A percentile compares a stretch with the other conserved stretches of the same genome.
phyloP scores from a whole-genome alignment of 768 basidiomycete genomes.

The Lentinula sp. region DNA sequence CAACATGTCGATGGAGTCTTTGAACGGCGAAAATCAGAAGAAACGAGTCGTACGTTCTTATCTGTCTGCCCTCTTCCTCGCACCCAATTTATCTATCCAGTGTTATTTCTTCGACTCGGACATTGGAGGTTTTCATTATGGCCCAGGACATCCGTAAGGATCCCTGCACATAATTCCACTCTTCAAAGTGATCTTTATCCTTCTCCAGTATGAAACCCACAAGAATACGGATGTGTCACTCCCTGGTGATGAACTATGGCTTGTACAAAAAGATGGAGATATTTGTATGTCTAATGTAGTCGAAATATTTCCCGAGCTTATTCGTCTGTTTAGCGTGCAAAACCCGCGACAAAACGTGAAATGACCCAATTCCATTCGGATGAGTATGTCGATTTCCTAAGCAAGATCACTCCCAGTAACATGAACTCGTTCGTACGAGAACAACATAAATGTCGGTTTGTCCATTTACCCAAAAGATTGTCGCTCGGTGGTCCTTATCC shows the following conservation, averaged over 20 bases:
- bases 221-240: constrained; percentile 98
- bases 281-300: constrained; percentile 59
- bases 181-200: constrained; percentile 10
- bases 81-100: constrained; percentile 28
- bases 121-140: constrained; percentile 98
- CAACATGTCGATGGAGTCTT: constrained; percentile 38
- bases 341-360: constrained; percentile 98
- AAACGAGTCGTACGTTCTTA: constrained; percentile 75
- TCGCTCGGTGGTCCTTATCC: not conserved
- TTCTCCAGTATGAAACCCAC: constrained; percentile 90
- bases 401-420: constrained; percentile 89
- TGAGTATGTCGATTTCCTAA: constrained; percentile 97
- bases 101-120: constrained; percentile 99
- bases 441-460: constrained; percentile 82
- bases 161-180: constrained; percentile 4
- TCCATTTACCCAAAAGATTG: not conserved
- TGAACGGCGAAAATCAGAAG: constrained; percentile 69
- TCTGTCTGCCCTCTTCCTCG: constrained; percentile 7
- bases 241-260: constrained; percentile 99
- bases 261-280: constrained; percentile 99
- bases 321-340: constrained; percentile 66
- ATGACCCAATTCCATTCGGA: constrained; percentile 99
- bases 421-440: constrained; percentile 93
- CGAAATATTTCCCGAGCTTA: not conserved
- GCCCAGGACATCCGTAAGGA: constrained; percentile 88